Base-by-base conservation (phyloP, 2,329 filamentous ascomycete species). In the Sclerotinia nivalis region DNA sequence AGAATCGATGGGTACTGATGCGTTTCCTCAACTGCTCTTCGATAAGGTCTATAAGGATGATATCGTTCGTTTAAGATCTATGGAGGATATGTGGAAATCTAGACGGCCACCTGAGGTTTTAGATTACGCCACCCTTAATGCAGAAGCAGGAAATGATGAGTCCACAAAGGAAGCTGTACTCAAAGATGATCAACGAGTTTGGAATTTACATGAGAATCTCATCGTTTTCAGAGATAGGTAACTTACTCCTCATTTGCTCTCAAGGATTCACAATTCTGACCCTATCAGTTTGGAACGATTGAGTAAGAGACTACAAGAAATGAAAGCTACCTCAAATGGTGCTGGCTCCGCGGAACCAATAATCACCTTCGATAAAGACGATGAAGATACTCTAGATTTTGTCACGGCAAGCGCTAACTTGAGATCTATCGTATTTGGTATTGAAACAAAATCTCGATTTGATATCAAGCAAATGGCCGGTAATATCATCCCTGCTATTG, bases 401-500 rank as follows among this genome's bases (percentile, higher is more conserved):
- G 96, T 99, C 9, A 88, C 93, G 0, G 89, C 96, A 0, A 93
- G 91, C 74, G 93, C 95, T 43, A 99, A 99, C 77, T 87, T 99
- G 34, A 88, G 96, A 58, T 96, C 95, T 0, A 84, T 88, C 34
- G 86, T 97, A n/a, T 99, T 99, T 78, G 91, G 89, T 69, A 97
- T 99, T 70, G 91, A 95, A 68, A 82, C 84, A 6, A 95, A 93
- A 79, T 97, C 93, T 31, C 93, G 96, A 71, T 99, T 98, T 77
- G 94, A 98, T 78, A 94, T 96, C 76, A 99, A 99, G 82, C 92
- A 99, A 81, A 99, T 98, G 95, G 96, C 96, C 5, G 96, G 96
- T 68, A 99, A 99, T 79, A 99, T 99, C 76, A 99, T 99, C 72
- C 96, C 96, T 1, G 96, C 96, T 2, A 99, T 99, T 78, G 96